Evolutionary conservation across 2,329 filamentous ascomycete genomes (phyloP).

Genomic region (Amphichorda felina): DNA sequence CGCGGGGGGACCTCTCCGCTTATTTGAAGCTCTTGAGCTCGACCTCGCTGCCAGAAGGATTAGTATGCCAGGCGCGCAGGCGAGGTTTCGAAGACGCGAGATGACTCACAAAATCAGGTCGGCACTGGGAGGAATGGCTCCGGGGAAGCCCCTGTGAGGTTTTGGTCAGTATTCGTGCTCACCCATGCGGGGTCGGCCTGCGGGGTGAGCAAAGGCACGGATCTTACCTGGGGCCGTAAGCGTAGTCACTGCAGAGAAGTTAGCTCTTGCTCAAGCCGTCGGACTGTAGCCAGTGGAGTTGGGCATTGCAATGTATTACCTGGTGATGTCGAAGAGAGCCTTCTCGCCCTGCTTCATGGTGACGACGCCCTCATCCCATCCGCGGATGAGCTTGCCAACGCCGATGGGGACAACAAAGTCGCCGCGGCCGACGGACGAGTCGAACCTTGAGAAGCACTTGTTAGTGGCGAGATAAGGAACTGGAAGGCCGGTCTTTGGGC

Average conservation of each 20-base stretch:
- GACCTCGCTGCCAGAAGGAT: conserved; percentile 3
- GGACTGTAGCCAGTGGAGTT: not conserved
- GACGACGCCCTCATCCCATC: conserved; percentile 75
- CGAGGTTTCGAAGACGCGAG: not conserved
- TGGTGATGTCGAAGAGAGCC: conserved; percentile 69
- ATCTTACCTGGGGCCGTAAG: conserved; percentile 49
- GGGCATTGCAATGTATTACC: conserved; percentile 30
- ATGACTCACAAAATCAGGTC: conserved; percentile 66
- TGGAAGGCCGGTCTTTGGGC: not conserved
- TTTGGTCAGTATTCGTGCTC: conserved; percentile 1
- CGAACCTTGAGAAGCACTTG: conserved; percentile 67
- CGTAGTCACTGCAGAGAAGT: conserved; percentile 40
- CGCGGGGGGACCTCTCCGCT: too few species aligned
- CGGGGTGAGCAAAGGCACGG: too few species aligned
- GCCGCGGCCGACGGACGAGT: conserved; percentile 67
- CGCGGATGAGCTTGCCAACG: conserved; percentile 70
- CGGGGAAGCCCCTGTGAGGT: conserved; percentile 1
- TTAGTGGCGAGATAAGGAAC: not conserved
- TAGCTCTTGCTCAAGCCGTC: not conserved
- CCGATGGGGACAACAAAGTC: conserved; percentile 74
- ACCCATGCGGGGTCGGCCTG: not conserved
- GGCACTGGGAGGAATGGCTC: conserved; percentile 52
- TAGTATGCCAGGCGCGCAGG: not conserved
- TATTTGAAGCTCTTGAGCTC: conserved; percentile 3
- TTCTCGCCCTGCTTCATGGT: conserved; percentile 88